Evolutionary conservation across 257 asterid species (phyloP).

Genomic region (Haberlea rhodopensis): DNA sequence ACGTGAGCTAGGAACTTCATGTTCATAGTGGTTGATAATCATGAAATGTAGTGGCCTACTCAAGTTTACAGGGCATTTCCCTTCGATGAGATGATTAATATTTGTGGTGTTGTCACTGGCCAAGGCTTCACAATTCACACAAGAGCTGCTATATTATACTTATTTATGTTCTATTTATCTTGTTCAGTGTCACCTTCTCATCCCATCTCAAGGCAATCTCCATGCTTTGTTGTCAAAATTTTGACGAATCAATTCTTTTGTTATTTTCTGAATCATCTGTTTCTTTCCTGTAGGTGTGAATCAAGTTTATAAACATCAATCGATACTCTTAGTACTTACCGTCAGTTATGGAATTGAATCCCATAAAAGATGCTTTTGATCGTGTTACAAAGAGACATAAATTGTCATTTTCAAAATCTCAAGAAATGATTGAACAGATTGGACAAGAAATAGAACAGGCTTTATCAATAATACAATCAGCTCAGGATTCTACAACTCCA

Average conservation of each 20-base stretch:
- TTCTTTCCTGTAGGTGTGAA: slow-evolving; percentile 33
- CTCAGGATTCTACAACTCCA: slow-evolving; percentile 38
- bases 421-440: slow-evolving; percentile 68
- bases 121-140: not conserved
- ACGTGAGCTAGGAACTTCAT: not conserved
- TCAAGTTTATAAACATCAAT: slow-evolving; percentile 13
- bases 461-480: slow-evolving; percentile 53
- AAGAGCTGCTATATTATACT: not conserved
- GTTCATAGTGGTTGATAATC: slow-evolving; percentile 15
- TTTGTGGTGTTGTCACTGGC: not conserved
- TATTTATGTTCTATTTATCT: no score
- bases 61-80: not conserved
- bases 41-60: slow-evolving; percentile 2
- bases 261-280: slow-evolving; percentile 1
- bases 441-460: slow-evolving; percentile 72
- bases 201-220: not conserved
- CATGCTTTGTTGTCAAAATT: slow-evolving; percentile 13
- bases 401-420: slow-evolving; percentile 68
- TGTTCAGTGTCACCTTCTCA: not conserved
- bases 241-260: slow-evolving; percentile 1
- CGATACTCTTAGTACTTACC: slow-evolving; percentile 26
- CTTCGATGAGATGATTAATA: not conserved
- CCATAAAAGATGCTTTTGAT: slow-evolving; percentile 81
- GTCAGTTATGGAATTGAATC: slow-evolving; percentile 66
- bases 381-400: slow-evolving; percentile 88